phyloP scores from a whole-genome alignment of 1,139 yeast species.

The Candida pseudoviswanathii region DNA sequence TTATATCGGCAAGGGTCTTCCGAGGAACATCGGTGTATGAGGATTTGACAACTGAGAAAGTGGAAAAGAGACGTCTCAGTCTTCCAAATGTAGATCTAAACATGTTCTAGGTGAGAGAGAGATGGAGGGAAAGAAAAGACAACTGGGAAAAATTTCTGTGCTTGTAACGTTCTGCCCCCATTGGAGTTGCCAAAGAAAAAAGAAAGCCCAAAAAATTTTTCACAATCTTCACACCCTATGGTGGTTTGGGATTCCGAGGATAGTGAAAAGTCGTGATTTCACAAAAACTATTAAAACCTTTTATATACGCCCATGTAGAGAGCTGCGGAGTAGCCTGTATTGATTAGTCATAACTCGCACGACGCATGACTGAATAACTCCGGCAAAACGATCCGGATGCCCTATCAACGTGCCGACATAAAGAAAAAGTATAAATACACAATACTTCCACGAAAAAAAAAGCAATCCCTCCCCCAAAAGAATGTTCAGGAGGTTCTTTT shows the following conservation, averaged over 20 bases:
- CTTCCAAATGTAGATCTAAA: background rate
- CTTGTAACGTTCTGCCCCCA: background rate
- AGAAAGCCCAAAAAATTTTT: background rate
- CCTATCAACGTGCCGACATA: background rate
- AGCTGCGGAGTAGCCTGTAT: too few relatives aligned
- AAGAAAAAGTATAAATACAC: too few relatives aligned
- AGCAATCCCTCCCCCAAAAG: background rate
- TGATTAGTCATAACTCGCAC: background rate
- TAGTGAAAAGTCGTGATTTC: too few relatives aligned
- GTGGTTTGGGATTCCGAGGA: too few relatives aligned
- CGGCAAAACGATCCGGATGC: background rate
- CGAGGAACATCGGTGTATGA: constrained; percentile 17
- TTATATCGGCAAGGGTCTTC: constrained; percentile 46
- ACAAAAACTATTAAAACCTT: too few relatives aligned
- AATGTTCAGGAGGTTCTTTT: constrained; percentile 4
- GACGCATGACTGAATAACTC: background rate
- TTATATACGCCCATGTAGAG: too few relatives aligned
- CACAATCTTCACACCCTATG: too few relatives aligned
- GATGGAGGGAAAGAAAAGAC: background rate
- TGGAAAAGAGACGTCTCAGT: constrained; percentile 9
- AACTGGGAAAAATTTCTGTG: background rate
- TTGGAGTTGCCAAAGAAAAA: constrained; percentile 1
- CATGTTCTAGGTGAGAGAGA: background rate
- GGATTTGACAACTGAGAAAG: constrained; percentile 10
- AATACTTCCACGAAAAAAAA: background rate